Base-by-base conservation (phyloP, 129 eudicot species). In the Solidago caesia region DNA sequence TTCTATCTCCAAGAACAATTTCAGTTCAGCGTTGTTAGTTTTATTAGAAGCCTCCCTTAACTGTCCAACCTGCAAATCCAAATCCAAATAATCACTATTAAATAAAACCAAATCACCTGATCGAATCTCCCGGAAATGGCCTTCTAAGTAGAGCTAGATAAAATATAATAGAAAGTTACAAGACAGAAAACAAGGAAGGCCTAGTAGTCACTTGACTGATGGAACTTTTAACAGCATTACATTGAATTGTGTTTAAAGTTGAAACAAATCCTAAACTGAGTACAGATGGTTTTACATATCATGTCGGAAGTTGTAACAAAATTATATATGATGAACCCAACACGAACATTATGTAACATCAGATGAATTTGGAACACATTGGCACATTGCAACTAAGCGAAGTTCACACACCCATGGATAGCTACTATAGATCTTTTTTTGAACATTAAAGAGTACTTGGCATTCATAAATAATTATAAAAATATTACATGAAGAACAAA, bases 1-100 rank as follows among this genome's bases (percentile, higher is more conserved):
- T 81, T 90, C 90, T 44, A 91, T 85, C 87, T 94, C 99, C 85
- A 94, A 71, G 80, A 94, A 89, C 86, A 94, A 81, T 73, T 91
- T 94, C 68, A 94, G 84, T 82, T 94, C 99, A 53, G 99, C 97
- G 80, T 85, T 94, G 71, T 83, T 86, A 48, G 81, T 81, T 83
- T 94, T 94, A 74, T 87, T 88, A 11, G 90, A 91, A 67, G 77
- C 84, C 75, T 94, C 97, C 82, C 96, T 90, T 78, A 94, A 77
- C 59, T 89, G 89, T 8, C 97, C 99, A 51, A 94, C 99, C 99
- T 94, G 79, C 69, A 79, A 68, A 71, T 72, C 65, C 69, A 79
- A 68, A 71, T 72, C 65, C 73, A 78, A 64, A 57, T 44, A 48
- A 58, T 72, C 9, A 73, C 71, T 52, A 16, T n/a, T 64, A 13